Evolutionary conservation across 2,329 filamentous ascomycete genomes (phyloP).

Genomic region (Diaporthe ampelina): DNA sequence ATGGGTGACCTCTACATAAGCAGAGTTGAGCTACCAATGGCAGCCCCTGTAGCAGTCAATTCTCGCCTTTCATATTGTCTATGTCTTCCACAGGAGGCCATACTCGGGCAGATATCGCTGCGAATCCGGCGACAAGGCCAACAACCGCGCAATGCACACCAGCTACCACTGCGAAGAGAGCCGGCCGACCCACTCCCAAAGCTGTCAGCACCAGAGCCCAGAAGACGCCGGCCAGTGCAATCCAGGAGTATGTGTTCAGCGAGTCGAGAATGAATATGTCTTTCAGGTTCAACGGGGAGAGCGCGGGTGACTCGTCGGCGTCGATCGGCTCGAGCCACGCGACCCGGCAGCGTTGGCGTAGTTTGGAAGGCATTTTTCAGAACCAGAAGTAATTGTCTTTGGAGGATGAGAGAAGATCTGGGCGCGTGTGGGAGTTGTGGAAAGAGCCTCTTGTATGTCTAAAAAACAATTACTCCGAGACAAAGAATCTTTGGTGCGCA

Average conservation of each 20-base stretch:
- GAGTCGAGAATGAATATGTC: not conserved
- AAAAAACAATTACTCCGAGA: not conserved
- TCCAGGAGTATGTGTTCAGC: not conserved
- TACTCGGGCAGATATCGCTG: not conserved
- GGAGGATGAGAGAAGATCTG: not conserved
- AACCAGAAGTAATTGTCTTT: not conserved
- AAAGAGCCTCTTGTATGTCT: not conserved
- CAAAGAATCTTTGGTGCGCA: not conserved
- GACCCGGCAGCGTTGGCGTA: not conserved
- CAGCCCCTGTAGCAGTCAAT: not conserved
- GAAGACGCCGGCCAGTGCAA: not conserved
- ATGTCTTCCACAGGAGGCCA: not conserved
- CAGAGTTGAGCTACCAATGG: too few relatives aligned
- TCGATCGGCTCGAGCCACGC: conserved; percentile 4
- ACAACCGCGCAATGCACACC: not conserved
- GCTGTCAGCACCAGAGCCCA: not conserved
- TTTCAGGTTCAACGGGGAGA: not conserved
- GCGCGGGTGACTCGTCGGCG: not conserved
- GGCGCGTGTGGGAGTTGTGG: not conserved
- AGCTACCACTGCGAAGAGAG: not conserved
- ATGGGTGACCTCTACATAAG: too few relatives aligned
- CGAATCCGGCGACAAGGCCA: not conserved
- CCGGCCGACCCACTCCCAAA: not conserved
- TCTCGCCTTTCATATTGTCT: not conserved
- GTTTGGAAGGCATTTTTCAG: not conserved